Percentiles rank a stretch among this genome's conserved stretches.
Conservation (phyloP, 148 eudicot genomes). For the Vaccinium darrowii region DNA sequence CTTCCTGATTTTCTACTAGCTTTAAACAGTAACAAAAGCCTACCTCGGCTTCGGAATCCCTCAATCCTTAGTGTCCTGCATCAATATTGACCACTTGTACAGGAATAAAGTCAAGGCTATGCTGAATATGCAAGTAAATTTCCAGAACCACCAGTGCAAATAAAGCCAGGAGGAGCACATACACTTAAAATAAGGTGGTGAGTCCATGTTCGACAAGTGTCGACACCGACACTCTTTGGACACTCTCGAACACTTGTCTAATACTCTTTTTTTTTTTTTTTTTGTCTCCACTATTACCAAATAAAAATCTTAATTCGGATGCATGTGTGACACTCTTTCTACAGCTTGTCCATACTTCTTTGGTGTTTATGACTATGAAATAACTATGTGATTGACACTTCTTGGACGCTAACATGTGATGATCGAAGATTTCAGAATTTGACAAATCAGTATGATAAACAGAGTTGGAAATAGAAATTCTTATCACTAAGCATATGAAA, state of each 20-base stretch:
- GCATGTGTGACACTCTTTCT: neutral
- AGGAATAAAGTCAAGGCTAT: neutral
- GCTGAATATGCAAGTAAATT: neutral
- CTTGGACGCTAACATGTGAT: neutral
- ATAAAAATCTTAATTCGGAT: neutral
- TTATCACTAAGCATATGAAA: neutral
- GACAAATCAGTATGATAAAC: neutral
- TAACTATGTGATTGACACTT: neutral
- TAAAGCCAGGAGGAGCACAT: neutral
- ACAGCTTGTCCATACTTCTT: neutral
- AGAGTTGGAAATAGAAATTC: neutral
- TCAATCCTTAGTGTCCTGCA: neutral
- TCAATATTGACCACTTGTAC: neutral
- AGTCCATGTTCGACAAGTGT: neutral
- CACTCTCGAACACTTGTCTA: neutral
- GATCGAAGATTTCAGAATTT: neutral
- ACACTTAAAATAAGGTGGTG: neutral
- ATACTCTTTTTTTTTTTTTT: neutral
- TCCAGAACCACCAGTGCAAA: neutral
- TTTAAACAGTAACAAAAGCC: neutral
- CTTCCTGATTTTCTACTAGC: neutral
- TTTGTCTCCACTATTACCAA: neutral
- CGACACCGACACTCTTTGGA: no score
- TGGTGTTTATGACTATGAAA: neutral
- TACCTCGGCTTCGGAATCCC: neutral